Base-by-base conservation (phyloP, 2,329 filamentous ascomycete species). In the Lasiodiplodia gonubiensis region DNA sequence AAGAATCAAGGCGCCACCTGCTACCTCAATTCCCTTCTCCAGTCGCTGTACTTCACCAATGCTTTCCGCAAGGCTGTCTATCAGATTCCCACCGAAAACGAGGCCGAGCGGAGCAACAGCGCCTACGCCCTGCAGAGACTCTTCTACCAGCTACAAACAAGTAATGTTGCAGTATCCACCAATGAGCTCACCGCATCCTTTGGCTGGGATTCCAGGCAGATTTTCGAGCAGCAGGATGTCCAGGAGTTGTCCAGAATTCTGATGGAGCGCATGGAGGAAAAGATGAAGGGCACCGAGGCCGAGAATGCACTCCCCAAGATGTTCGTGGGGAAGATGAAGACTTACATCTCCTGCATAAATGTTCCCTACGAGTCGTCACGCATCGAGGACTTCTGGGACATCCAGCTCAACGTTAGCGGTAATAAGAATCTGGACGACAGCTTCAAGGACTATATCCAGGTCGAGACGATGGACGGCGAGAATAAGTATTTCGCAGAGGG, bases 201-300 rank as follows among this genome's bases (percentile, higher is more conserved):
- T 78, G 95, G 95, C 27, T 99, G 95, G 95, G 94, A 99, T 74
- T 97, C 94, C 2, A 89, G 93, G 71, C 94, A 99, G 76, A 97
- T 98, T 64, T 99, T 99, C 73, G 94, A 98, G 80, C 95, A 99
- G 78, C 95, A 99, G 79, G 95, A 99, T 80, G 95, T 99, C 10
- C 95, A 99, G 78, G 95, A 99, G 78, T 84, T 99, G 39, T 98
- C 94, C 39, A 88, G 96, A 67, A 97, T 98, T 78, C 85, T 99
- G 70, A 99, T 99, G 92, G 95, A 99, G 80, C 90, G 92, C 68
- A 90, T 99, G 81, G 96, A 99, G 77, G 92, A 95, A 75, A 94
- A 92, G 77, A 99, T 99, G 96, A 99, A 99, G 80, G 94, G 93
- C 54, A 98, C 95, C 1, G 89, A 91, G 61, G 92, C 93, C 14